Conservation (phyloP, 2,329 filamentous ascomycete genomes). For the Penicillium verrucosum region DNA sequence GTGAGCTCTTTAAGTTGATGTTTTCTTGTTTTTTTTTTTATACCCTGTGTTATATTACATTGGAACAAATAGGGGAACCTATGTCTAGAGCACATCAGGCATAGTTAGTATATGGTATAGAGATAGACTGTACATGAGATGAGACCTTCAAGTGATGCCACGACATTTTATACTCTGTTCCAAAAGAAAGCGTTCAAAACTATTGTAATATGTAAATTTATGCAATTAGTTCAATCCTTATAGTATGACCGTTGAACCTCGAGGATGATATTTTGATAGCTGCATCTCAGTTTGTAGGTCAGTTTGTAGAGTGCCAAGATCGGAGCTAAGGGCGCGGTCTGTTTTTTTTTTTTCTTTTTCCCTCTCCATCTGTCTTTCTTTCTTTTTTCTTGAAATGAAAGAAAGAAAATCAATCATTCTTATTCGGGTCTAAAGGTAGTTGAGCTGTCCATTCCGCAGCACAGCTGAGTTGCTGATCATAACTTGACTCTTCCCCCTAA, state of each 20-base stretch:
- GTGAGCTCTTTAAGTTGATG: conserved; percentile 10
- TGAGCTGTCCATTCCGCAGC: background rate
- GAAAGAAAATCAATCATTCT: background rate
- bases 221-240: background rate
- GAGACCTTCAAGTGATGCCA: conserved; percentile 10
- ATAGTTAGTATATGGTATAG: conserved; percentile 3
- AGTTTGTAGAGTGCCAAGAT: background rate
- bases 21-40: conserved; percentile 6
- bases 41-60: conserved; percentile 12
- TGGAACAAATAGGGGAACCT: background rate
- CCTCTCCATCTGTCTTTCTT: too few relatives aligned
- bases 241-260: background rate
- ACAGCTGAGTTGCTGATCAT: background rate
- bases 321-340: background rate
- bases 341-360: background rate
- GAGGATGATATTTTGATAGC: background rate
- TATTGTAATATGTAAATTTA: background rate
- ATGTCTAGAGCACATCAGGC: conserved; percentile 2
- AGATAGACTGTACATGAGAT: conserved; percentile 18
- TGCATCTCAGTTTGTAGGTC: background rate
- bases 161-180: background rate
- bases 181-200: background rate
- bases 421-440: background rate
- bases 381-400: too few relatives aligned
- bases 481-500: background rate